These are phyloP conservation scores for Nephelium lappaceum DNA, from an alignment of 345 rosid species.

Conservation along the genomic window DNA sequence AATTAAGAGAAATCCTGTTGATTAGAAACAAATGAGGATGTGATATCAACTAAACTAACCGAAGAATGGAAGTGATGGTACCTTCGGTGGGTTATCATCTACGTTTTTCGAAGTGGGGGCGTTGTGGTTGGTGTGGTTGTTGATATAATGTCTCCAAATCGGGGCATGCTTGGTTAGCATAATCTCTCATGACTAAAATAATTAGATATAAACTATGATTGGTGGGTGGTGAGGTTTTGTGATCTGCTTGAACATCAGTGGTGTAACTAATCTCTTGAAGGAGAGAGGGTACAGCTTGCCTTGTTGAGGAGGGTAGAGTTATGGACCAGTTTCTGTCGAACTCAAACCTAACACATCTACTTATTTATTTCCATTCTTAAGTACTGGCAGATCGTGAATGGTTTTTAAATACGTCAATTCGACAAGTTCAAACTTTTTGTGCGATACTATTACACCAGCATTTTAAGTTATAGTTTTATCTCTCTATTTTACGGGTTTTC, in stretches of 20 bases:
- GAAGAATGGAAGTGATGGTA: neutral
- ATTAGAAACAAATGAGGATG: neutral
- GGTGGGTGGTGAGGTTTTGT: neutral
- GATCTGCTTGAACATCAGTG: neutral
- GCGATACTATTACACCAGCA: too few relatives aligned
- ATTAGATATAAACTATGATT: neutral
- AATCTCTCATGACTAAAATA: neutral
- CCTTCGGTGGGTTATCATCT: neutral
- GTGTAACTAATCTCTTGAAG: too few relatives aligned
- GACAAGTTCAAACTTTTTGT: too few relatives aligned
- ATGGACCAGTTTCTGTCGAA: neutral
- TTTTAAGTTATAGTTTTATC: too few relatives aligned
- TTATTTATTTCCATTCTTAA: neutral
- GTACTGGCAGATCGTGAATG: too few relatives aligned
- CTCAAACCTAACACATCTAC: neutral
- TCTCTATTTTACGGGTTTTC: too few relatives aligned
- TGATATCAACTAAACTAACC: neutral
- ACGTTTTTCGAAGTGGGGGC: too few relatives aligned
- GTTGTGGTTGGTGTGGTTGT: neutral
- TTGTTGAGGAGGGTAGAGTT: neutral
- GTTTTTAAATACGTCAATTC: neutral
- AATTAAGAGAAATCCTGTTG: too few relatives aligned
- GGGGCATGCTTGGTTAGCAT: neutral
- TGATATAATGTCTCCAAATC: neutral
- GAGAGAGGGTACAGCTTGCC: too few relatives aligned